phyloP scores from a whole-genome alignment of 768 basidiomycete species.

The Leucosporidium scottii region DNA sequence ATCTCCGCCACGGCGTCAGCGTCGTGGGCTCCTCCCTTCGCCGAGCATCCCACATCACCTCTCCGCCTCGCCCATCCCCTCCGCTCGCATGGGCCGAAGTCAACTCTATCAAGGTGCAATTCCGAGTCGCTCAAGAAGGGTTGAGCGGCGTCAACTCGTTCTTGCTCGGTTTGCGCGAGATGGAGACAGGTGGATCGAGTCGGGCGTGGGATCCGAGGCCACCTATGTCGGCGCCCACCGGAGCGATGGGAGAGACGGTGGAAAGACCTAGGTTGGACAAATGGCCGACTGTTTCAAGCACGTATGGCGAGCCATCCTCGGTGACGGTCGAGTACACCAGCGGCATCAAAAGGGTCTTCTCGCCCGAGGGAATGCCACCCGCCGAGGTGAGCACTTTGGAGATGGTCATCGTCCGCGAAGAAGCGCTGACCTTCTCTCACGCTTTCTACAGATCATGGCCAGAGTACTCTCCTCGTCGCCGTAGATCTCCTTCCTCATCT shows the following conservation, averaged over 20 bases:
- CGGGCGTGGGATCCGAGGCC: background rate
- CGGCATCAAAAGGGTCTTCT: background rate
- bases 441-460: background rate
- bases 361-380: background rate
- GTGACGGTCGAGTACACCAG: background rate
- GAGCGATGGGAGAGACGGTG: background rate
- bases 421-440: too few species aligned
- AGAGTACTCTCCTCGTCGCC: background rate
- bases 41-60: background rate
- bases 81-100: background rate
- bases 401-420: too few species aligned
- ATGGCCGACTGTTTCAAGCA: background rate
- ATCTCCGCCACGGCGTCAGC: background rate
- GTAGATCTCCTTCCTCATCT: background rate
- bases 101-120: background rate
- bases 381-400: background rate
- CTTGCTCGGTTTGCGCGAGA: background rate
- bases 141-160: background rate
- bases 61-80: background rate
- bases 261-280: background rate
- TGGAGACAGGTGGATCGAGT: background rate
- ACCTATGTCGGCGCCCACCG: too few species aligned
- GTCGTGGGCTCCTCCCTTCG: background rate
- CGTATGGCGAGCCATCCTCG: background rate
- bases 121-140: background rate